A percentile compares a stretch with the other conserved stretches of the same genome.
Evolutionary conservation across 805 yeast species (phyloP).

Genomic region (Pichia nanzhaoensis): DNA sequence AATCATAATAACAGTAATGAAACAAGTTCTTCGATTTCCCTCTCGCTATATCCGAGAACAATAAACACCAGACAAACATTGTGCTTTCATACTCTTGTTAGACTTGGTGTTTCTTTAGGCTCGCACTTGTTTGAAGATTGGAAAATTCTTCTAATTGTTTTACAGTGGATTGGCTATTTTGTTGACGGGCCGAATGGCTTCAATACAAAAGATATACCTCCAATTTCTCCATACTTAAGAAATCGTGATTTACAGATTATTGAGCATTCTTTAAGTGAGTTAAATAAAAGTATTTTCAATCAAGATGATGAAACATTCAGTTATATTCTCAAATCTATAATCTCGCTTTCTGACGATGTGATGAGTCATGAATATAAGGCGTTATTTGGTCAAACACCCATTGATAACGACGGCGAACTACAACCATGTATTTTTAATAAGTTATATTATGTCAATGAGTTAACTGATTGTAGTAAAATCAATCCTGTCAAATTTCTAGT

Average conservation of each 20-base stretch:
- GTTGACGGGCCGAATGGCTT: slow-evolving; percentile 53
- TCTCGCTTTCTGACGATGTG: slow-evolving; percentile 34
- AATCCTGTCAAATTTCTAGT: slow-evolving; percentile 48
- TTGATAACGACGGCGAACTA: slow-evolving; percentile 14
- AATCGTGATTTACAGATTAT: slow-evolving; percentile 44
- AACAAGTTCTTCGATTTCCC: neutral
- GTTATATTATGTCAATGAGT: slow-evolving; percentile 45
- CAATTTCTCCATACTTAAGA: slow-evolving; percentile 36
- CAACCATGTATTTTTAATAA: slow-evolving; percentile 48
- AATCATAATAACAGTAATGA: neutral
- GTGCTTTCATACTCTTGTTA: slow-evolving; percentile 71
- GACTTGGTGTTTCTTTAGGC: slow-evolving; percentile 78
- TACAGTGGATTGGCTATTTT: slow-evolving; percentile 75
- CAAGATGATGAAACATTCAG: slow-evolving; percentile 47
- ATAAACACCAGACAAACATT: slow-evolving; percentile 64
- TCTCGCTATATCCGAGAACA: slow-evolving; percentile 33
- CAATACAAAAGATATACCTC: slow-evolving; percentile 36
- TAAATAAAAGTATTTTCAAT: slow-evolving; percentile 54
- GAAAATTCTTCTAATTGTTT: slow-evolving; percentile 52
- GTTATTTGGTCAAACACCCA: slow-evolving; percentile 18
- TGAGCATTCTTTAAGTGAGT: slow-evolving; percentile 49
- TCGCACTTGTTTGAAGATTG: slow-evolving; percentile 62
- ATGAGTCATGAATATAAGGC: slow-evolving; percentile 7
- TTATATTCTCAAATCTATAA: slow-evolving; percentile 41
- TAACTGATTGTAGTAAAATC: slow-evolving; percentile 45